A percentile compares a stretch with the other conserved stretches of the same genome.
phyloP scores from a whole-genome alignment of 2,329 filamentous ascomycete genomes.

The Alternaria brassicicola region DNA sequence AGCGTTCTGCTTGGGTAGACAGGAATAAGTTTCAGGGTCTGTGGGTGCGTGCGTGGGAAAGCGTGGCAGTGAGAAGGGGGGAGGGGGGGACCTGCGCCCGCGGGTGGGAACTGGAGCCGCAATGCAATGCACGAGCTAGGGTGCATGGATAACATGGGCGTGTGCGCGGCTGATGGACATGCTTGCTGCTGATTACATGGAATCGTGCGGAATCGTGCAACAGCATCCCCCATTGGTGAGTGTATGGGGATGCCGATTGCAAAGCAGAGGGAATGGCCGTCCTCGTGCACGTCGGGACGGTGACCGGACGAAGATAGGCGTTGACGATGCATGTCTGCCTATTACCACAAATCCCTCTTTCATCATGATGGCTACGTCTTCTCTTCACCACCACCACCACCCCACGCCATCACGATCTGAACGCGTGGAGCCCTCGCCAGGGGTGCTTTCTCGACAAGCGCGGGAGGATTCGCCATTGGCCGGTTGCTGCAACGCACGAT shows the following conservation, averaged over 20 bases:
- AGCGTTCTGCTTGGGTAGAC: slow-evolving; percentile 19
- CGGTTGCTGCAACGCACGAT: slow-evolving; percentile 1
- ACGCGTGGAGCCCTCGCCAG: not conserved
- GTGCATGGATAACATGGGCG: not conserved
- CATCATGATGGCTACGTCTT: slow-evolving; percentile 1
- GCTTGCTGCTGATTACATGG: slow-evolving; percentile 9
- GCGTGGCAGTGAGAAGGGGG: slow-evolving; percentile 25
- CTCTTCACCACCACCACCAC: slow-evolving; percentile 5
- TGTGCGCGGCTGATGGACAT: slow-evolving; percentile 18
- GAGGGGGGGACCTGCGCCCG: slow-evolving; percentile 1
- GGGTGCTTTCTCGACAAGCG: slow-evolving; percentile 11
- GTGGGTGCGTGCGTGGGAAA: slow-evolving; percentile 18
- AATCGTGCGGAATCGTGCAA: slow-evolving; percentile 7
- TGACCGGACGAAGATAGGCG: slow-evolving; percentile 1
- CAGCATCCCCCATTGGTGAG: slow-evolving; percentile 2
- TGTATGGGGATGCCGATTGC: slow-evolving; percentile 1
- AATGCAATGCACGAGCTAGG: slow-evolving; percentile 19
- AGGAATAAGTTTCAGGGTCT: slow-evolving; percentile 38
- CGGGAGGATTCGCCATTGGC: slow-evolving; percentile 26
- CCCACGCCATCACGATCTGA: slow-evolving; percentile 11
- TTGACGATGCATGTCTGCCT: slow-evolving; percentile 8
- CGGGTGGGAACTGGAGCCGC: slow-evolving; percentile 33
- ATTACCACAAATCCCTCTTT: slow-evolving; percentile 5
- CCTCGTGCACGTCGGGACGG: not conserved
- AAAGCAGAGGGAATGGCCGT: slow-evolving; percentile 1